Percentiles rank a stretch among this genome's conserved stretches.
Evolutionary conservation across 352 stramenopile species (phyloP).

Genomic region (Lagenidium sp.): DNA sequence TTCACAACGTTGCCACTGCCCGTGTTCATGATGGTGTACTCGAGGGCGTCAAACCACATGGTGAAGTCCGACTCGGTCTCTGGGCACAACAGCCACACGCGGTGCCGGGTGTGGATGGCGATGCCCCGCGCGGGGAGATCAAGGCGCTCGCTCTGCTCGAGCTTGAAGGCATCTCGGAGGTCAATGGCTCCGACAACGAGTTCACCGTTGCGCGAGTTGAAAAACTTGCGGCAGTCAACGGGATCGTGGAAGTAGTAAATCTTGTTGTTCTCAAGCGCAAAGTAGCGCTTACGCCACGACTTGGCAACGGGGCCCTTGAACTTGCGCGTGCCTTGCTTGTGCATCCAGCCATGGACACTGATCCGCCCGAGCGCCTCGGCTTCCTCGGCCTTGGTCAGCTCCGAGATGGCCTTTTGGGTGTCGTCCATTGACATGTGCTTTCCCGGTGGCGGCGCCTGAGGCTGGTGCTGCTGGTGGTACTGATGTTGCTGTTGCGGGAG

Average conservation of each 20-base stretch:
- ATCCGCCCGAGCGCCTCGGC: conserved; percentile 47
- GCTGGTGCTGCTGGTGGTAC: conserved; percentile 14
- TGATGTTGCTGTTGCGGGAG: conserved; percentile 7
- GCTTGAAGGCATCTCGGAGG: conserved; percentile 66
- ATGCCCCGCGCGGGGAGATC: conserved; percentile 57
- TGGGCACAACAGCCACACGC: conserved; percentile 66
- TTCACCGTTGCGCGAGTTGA: conserved; percentile 70
- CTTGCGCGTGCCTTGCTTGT: conserved; percentile 76
- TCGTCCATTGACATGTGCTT: conserved; percentile 10
- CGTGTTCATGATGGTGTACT: conserved; percentile 66
- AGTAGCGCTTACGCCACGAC: conserved; percentile 75
- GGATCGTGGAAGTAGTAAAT: conserved; percentile 85
- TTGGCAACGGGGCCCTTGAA: conserved; percentile 77
- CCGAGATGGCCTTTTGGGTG: conserved; percentile 49
- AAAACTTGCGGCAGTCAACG: conserved; percentile 82
- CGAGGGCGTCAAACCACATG: conserved; percentile 77
- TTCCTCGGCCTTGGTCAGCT: conserved; percentile 53
- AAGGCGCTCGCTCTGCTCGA: conserved; percentile 66
- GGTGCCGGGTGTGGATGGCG: conserved; percentile 66
- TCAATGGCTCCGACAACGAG: conserved; percentile 71
- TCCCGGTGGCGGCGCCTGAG: conserved; percentile 9
- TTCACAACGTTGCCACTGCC: conserved; percentile 68
- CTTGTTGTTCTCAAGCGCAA: conserved; percentile 73
- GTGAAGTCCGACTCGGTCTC: conserved; percentile 75
- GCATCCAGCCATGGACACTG: conserved; percentile 75